A percentile compares a stretch with the other conserved stretches of the same genome.
Conservation (phyloP, 148 eudicot genomes). For the Amaranthus cruentus region DNA sequence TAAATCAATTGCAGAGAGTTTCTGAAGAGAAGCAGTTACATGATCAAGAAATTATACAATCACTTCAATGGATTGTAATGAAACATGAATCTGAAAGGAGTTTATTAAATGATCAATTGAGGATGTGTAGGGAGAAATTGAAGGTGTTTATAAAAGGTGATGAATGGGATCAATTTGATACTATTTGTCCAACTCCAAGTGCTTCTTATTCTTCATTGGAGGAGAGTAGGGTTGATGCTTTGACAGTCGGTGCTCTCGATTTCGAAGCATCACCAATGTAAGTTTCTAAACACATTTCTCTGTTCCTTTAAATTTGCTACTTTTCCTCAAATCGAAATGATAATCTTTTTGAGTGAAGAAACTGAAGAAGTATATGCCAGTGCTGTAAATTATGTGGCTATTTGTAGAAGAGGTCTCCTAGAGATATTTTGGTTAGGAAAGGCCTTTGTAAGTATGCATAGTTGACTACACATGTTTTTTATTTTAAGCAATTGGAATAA, state of each 20-base stretch:
- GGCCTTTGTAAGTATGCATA: conserved; percentile 27
- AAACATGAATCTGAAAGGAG: conserved; percentile 56
- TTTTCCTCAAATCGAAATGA: too few species aligned
- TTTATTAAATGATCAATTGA: conserved; percentile 51
- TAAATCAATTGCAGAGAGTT: conserved; percentile 50
- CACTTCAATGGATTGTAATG: conserved; percentile 60
- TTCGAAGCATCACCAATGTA: conserved; percentile 29
- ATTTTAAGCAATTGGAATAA: conserved; percentile 19
- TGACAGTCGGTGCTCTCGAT: conserved; percentile 52
- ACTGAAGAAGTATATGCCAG: not conserved
- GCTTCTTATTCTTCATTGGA: conserved; percentile 20
- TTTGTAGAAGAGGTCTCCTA: conserved; percentile 20
- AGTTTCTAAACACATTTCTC: conserved; percentile 20
- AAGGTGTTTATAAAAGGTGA: conserved; percentile 31
- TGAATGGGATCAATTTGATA: conserved; percentile 36
- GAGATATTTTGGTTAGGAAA: conserved; percentile 11
- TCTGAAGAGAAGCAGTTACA: conserved; percentile 66
- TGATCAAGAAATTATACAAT: conserved; percentile 76
- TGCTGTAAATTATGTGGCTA: conserved; percentile 18
- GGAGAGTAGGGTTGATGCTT: conserved; percentile 32
- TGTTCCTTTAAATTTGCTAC: too few species aligned
- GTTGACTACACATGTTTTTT: conserved; percentile 10
- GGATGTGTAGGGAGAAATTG: conserved; percentile 39
- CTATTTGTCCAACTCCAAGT: conserved; percentile 33
- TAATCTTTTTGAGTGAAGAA: too few species aligned